Evolutionary conservation across 2,329 filamentous ascomycete species (phyloP).

Genomic region (Colletotrichum melonis): DNA sequence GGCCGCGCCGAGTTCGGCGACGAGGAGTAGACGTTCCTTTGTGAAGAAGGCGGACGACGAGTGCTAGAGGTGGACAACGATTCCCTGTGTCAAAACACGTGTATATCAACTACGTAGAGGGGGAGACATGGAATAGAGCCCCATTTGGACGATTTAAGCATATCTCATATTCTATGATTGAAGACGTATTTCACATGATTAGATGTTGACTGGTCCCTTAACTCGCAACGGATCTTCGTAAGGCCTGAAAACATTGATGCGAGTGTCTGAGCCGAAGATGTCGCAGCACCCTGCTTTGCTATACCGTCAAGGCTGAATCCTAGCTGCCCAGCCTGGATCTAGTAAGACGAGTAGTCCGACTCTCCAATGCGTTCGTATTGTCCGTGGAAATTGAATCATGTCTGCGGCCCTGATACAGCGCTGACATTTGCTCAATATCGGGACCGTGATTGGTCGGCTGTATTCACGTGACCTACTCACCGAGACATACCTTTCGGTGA

Average conservation of each 20-base stretch:
- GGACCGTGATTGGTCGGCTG: background rate
- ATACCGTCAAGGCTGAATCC: no score
- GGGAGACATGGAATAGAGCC: conserved; percentile 49
- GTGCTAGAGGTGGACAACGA: conserved; percentile 48
- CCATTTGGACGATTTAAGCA: conserved; percentile 25
- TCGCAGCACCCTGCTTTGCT: background rate
- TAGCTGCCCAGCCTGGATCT: no score
- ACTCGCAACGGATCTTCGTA: background rate
- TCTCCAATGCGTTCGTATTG: background rate
- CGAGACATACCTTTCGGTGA: background rate
- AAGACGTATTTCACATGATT: no score
- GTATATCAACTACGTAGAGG: conserved; percentile 41
- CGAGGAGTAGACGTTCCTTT: conserved; percentile 48
- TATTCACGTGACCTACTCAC: background rate
- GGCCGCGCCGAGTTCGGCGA: conserved; percentile 69
- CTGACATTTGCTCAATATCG: conserved; percentile 29
- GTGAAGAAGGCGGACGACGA: conserved; percentile 18
- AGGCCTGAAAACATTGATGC: background rate
- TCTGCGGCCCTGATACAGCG: background rate
- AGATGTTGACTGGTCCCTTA: background rate
- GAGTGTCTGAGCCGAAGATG: background rate
- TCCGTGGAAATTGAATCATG: background rate
- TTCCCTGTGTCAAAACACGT: conserved; percentile 52
- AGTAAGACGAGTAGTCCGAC: background rate
- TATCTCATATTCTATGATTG: background rate